Base-by-base conservation (phyloP, 345 rosid species). In the Salix exigua region DNA sequence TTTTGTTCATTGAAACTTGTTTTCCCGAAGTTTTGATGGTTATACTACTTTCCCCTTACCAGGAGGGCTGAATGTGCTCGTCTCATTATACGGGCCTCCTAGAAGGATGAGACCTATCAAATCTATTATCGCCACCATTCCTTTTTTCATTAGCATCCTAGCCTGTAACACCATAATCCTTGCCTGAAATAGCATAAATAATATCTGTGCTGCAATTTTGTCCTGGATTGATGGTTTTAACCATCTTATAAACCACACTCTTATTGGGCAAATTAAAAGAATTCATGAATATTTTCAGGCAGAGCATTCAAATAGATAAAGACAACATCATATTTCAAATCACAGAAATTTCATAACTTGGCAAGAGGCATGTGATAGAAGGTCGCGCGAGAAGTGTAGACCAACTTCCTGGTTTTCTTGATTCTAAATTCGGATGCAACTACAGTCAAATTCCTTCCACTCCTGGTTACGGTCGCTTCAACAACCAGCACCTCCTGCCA, bases 391-490 rank as follows among this genome's bases (percentile, higher is more conserved):
- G 89, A 78, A 18, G 80, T 70, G 33, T 77, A 88, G 12, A 83
- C 82, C 71, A 91, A 86, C 81, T 88, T 87, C 75, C 72, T 83
- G 13, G 90, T 78, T 48, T 86, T 74, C 77, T 84, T 88, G 80
- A 88, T 80, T 79, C 83, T 92, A 78, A 89, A 89, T 44, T 86
- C 91, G 48, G 89, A 70, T 9, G 81, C 79, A 71, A 92, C 89
- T 23, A 88, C 85, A 4, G 91, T 88, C 76, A 92, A 60, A 72
- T 91, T 92, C 76, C 90, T 92, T 79, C 97, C 97, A n/a, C 89
- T 87, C 85, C 89, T 88, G 71, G 87, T 86, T 23, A 89, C 80
- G 11, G 90, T 77, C 55, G 84, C 97, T 7, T 94, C 90, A 25
- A 89, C 85, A 30, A 84, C 63, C 86, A 91, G 21, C 82, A 83